A percentile compares a stretch with the other conserved stretches of the same genome.
These are phyloP conservation scores for Venustampulla echinocandica DNA, from an alignment of 495 filamentous ascomycete species.

Conservation along the genomic window DNA sequence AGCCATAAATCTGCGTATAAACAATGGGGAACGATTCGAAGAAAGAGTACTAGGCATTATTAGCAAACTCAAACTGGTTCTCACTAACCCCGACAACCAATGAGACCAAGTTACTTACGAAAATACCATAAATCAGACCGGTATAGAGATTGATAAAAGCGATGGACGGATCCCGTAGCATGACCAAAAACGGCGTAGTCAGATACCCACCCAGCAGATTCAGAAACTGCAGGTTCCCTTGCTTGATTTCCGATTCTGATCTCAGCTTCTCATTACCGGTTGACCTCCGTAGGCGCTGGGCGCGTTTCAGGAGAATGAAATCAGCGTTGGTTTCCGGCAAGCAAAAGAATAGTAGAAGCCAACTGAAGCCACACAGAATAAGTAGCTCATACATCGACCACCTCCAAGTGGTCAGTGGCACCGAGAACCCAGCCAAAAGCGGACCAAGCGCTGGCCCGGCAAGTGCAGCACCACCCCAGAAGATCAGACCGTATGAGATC, in stretches of 20 bases:
- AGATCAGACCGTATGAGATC: constrained; percentile 56
- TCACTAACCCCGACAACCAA: too few relatives aligned
- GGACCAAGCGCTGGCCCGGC: constrained; percentile 38
- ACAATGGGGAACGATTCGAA: too few relatives aligned
- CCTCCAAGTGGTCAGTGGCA: constrained; percentile 29
- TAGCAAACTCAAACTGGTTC: too few relatives aligned
- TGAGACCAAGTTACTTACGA: too few relatives aligned
- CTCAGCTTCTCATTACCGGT: constrained; percentile 31
- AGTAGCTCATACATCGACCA: constrained; percentile 38
- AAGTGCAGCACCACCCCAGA: constrained; percentile 38
- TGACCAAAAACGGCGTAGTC: constrained; percentile 49
- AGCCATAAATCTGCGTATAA: constrained; percentile 49
- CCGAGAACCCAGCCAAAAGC: constrained; percentile 32
- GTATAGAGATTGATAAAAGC: constrained; percentile 53
- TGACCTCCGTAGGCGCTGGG: constrained; percentile 30
- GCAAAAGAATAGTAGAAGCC: constrained; percentile 33
- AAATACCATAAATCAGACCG: constrained; percentile 54
- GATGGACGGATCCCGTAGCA: constrained; percentile 48
- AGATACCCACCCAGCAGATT: constrained; percentile 42
- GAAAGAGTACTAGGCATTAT: constrained; percentile 57
- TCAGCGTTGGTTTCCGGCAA: constrained; percentile 36
- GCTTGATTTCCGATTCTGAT: constrained; percentile 40
- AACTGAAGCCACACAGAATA: constrained; percentile 34
- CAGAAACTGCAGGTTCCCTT: constrained; percentile 31
- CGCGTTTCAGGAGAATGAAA: constrained; percentile 29